Evolutionary conservation across 2,329 filamentous ascomycete genomes (phyloP), one percentile per base, ranked within the genome.

Genomic region (Botryotinia calthae): DNA sequence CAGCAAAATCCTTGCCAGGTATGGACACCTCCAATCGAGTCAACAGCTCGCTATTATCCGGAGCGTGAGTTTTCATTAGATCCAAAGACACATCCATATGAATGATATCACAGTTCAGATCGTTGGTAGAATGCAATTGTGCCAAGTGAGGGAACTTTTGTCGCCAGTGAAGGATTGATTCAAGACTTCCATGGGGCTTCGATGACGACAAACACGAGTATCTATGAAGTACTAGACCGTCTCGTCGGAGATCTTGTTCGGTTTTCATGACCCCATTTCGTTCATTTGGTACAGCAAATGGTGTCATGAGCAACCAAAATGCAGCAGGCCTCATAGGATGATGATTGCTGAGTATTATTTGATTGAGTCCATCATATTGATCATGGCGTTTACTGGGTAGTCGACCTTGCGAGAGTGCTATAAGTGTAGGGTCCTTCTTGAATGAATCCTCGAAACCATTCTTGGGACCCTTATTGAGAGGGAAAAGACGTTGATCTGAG

Each of bases 391-490:
- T 75, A 51, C 54, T 70, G 28, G 79, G 79, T 28, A 81, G 71
- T 18, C 78, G 77, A 9, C 79, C 78, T 70, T 90, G 85, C 14
- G 88, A 86, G 48, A 91, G 84, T 14, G 89, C 89, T 72, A 85
- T 86, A 74, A 91, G 82, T n/a, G 90, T 87, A 5, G 88, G 85
- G 80, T 91, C 89, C 73, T 88, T 86, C 81, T 90, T 90, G 83
- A 91, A 89, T 12, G 88, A 90, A 81, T 84, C 78, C 85, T 86
- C 71, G 78, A 84, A 84, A 74, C 89, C 86, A 77, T 86, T 87
- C 80, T 88, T 87, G 69, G 86, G 84, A 72, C 83, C 79, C 61
- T 86, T 84, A 10, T 86, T 86, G 56, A 84, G 84, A 12, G 84
- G 84, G 77, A 91, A 90, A 75, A 91, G 85, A 77, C 89, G 88